phyloP scores from a whole-genome alignment of 164 flowering plant genomes.

The Macadamia integrifolia region DNA sequence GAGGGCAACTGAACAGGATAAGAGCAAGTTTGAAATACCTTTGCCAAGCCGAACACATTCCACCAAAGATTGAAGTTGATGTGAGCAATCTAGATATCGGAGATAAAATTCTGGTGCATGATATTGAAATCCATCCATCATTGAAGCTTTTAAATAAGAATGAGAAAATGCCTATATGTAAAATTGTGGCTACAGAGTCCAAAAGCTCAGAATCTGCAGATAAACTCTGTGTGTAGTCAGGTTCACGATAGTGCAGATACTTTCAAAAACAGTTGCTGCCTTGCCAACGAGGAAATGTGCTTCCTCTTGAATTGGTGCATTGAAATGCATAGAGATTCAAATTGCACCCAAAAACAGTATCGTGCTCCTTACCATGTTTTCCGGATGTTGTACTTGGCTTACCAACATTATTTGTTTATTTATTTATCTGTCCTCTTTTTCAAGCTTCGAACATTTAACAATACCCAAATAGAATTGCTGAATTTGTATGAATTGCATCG shows the following conservation, averaged over 20 bases:
- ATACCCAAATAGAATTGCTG: no score
- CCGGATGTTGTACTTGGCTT: neutral
- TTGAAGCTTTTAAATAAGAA: slow-evolving; percentile 70
- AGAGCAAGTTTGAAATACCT: slow-evolving; percentile 47
- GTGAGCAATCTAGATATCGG: slow-evolving; percentile 79
- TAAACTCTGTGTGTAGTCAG: neutral
- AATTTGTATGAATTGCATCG: no score
- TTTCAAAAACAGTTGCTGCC: neutral
- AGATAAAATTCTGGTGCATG: slow-evolving; percentile 49
- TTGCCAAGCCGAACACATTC: slow-evolving; percentile 75
- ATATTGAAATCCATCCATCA: slow-evolving; percentile 56
- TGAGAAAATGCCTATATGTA: slow-evolving; percentile 67
- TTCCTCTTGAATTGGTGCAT: neutral
- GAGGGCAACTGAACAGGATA: slow-evolving; percentile 54
- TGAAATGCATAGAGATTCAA: neutral
- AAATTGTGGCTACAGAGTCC: slow-evolving; percentile 36
- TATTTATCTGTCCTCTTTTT: no score
- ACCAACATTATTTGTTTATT: no score
- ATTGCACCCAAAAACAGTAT: neutral
- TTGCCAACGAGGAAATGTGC: neutral
- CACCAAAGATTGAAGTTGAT: slow-evolving; percentile 78
- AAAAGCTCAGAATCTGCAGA: slow-evolving; percentile 17
- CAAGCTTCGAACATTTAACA: no score
- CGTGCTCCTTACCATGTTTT: neutral
- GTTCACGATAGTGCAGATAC: neutral